These are phyloP conservation scores for Teratosphaeriaceae sp. DNA, from an alignment of 2,329 filamentous ascomycete genomes.

Conservation along the genomic window DNA sequence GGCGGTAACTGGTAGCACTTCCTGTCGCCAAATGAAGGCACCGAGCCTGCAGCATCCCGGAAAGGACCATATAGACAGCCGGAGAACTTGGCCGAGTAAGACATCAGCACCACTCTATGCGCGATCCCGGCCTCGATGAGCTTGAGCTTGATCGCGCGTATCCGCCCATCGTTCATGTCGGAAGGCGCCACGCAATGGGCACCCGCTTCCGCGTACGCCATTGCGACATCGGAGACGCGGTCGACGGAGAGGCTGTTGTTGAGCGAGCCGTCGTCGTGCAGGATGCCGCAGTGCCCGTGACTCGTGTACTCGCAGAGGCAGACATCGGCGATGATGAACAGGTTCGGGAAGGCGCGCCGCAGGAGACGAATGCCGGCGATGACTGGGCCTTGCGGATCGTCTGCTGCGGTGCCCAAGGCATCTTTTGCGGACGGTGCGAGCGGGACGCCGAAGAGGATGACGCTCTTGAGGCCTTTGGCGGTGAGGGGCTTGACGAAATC, in stretches of 20 bases:
- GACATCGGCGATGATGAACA: constrained; percentile 89
- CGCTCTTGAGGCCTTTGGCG: constrained; percentile 81
- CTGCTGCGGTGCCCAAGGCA: constrained; percentile 81
- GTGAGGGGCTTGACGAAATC: constrained; percentile 81
- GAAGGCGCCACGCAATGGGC: constrained; percentile 96
- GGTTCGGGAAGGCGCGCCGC: constrained; percentile 74
- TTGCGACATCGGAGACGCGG: constrained; percentile 92
- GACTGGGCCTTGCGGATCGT: constrained; percentile 88
- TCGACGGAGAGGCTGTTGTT: constrained; percentile 94
- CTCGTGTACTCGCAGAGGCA: constrained; percentile 98
- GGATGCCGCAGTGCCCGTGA: constrained; percentile 94
- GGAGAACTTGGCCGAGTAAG: constrained; percentile 95
- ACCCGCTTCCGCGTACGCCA: constrained; percentile 91
- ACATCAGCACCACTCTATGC: constrained; percentile 90
- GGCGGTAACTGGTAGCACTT: constrained; percentile 96
- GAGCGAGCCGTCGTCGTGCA: constrained; percentile 83
- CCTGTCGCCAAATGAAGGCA: constrained; percentile 86
- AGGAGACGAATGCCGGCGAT: constrained; percentile 81
- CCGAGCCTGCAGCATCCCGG: constrained; percentile 88
- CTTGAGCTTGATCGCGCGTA: constrained; percentile 96
- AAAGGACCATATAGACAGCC: constrained; percentile 96
- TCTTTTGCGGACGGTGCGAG: constrained; percentile 77
- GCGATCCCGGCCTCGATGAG: constrained; percentile 91
- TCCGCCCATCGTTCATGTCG: constrained; percentile 98
- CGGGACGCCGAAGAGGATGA: constrained; percentile 94